Conservation (phyloP, 106 monocot species). For the Amphibolis antarctica region DNA sequence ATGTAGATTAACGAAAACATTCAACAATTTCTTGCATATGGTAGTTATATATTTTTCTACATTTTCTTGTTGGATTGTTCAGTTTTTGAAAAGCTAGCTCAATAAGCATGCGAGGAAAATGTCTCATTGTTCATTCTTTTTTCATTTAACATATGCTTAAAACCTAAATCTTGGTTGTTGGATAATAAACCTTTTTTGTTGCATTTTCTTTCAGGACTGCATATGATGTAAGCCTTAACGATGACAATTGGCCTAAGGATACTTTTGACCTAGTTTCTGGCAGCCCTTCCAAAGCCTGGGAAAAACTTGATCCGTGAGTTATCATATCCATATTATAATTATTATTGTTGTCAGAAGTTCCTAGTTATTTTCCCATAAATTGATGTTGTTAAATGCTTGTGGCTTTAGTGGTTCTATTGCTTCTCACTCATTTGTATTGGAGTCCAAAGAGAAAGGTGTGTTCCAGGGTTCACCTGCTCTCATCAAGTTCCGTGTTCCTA, state of each 20-base stretch:
- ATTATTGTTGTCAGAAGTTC: background rate
- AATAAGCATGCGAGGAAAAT: no score
- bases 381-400: background rate
- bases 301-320: conserved; percentile 87
- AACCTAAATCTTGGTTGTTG: no score
- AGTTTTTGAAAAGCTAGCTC: background rate
- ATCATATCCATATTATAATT: background rate
- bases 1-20: no score
- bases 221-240: conserved; percentile 89
- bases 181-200: background rate
- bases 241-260: conserved; percentile 79
- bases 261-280: conserved; percentile 67
- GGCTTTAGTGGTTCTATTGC: conserved; percentile 52
- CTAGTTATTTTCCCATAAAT: background rate
- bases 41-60: background rate
- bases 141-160: no score
- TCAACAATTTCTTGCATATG: background rate
- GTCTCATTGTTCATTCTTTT: no score
- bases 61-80: background rate
- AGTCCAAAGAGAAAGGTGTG: conserved; percentile 61
- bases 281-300: conserved; percentile 63
- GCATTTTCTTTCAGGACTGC: conserved; percentile 50
- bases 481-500: conserved; percentile 79
- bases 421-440: conserved; percentile 75
- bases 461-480: conserved; percentile 74